These are phyloP conservation scores for Trametes cinnabarina DNA, from an alignment of 768 basidiomycete genomes.

Conservation along the genomic window DNA sequence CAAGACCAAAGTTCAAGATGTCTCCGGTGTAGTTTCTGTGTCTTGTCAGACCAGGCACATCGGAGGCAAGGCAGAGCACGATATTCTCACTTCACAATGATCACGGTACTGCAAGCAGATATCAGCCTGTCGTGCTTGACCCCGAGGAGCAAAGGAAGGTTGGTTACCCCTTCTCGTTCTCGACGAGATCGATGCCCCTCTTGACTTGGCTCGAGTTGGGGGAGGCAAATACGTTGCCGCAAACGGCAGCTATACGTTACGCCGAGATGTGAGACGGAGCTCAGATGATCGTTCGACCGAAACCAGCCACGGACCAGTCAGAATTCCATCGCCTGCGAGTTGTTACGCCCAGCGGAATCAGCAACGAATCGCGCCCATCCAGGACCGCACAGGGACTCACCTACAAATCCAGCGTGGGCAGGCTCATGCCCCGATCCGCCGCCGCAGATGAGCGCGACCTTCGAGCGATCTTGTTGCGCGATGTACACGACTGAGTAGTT, in stretches of 20 bases:
- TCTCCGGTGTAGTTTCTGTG: conserved; percentile 86
- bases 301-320: conserved; percentile 51
- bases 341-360: background rate
- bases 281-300: background rate
- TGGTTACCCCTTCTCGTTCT: conserved; percentile 67
- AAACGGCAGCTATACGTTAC: conserved; percentile 65
- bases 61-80: background rate
- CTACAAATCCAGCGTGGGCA: conserved; percentile 87
- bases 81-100: conserved; percentile 70
- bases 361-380: background rate
- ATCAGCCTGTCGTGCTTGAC: background rate
- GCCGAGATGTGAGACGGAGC: too few species aligned
- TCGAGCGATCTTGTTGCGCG: conserved; percentile 52
- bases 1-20: conserved; percentile 87
- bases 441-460: conserved; percentile 78
- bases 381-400: conserved; percentile 37
- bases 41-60: conserved; percentile 4
- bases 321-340: conserved; percentile 64
- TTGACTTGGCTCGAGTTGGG: conserved; percentile 85
- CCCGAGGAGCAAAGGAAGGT: background rate
- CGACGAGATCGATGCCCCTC: conserved; percentile 73
- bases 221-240: conserved; percentile 87
- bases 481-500: conserved; percentile 72
- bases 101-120: conserved; percentile 56
- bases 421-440: conserved; percentile 93